Evolutionary conservation across 192 early-diverging fungal species (phyloP).

Genomic region (Entomortierella chlamydospora): DNA sequence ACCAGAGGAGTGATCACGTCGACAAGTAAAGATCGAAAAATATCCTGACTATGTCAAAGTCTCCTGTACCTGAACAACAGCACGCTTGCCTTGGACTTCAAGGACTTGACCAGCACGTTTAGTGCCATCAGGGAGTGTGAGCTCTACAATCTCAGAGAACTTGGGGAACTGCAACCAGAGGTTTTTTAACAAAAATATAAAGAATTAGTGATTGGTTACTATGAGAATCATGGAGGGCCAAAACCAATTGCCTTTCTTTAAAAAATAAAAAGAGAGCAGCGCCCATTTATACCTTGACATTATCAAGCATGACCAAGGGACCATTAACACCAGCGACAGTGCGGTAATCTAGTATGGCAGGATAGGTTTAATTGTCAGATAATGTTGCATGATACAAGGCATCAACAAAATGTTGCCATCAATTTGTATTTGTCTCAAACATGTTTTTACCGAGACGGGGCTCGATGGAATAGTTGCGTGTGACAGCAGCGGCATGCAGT

Average conservation of each 20-base stretch:
- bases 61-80: constrained; percentile 87
- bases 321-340: constrained; percentile 98
- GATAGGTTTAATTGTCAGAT: neutral
- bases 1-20: constrained; percentile 43
- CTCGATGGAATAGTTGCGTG: constrained; percentile 85
- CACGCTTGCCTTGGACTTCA: constrained; percentile 96
- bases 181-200: neutral
- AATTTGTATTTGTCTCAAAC: neutral
- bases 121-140: constrained; percentile 97
- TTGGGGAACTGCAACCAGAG: constrained; percentile 95
- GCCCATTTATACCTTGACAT: constrained; percentile 83
- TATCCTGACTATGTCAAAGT: neutral
- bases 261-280: neutral
- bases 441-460: constrained; percentile 82
- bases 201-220: neutral
- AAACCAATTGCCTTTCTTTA: neutral
- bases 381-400: neutral
- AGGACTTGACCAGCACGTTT: constrained; percentile 96
- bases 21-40: neutral
- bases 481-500: constrained; percentile 88
- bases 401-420: neutral
- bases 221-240: neutral
- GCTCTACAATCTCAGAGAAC: constrained; percentile 96
- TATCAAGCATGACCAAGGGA: constrained; percentile 97
- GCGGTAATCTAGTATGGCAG: constrained; percentile 82